These are phyloP conservation scores for Vicia villosa DNA, from an alignment of 306 rosid genomes.

Conservation along the genomic window DNA sequence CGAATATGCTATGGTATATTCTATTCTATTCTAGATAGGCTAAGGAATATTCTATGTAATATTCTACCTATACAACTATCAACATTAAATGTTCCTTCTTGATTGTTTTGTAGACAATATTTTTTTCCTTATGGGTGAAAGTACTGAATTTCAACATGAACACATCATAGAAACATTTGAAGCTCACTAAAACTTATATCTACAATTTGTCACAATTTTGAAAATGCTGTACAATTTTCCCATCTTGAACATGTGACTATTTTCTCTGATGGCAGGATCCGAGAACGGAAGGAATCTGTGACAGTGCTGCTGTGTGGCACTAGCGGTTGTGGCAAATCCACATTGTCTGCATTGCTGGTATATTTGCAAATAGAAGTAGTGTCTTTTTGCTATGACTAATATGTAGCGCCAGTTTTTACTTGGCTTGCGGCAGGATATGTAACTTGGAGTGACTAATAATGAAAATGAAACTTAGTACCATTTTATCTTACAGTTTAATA, in stretches of 20 bases:
- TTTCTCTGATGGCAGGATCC: constrained; percentile 58
- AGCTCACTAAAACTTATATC: constrained; percentile 5
- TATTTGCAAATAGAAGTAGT: constrained; percentile 34
- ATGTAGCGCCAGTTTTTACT: constrained; percentile 38
- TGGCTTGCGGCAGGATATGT: constrained; percentile 30
- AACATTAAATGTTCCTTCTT: background rate
- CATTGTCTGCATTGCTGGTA: constrained; percentile 97
- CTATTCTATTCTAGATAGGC: too few species aligned
- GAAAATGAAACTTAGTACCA: constrained; percentile 10
- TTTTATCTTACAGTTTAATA: constrained; percentile 26
- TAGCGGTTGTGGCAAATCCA: constrained; percentile 98
- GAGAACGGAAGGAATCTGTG: constrained; percentile 93
- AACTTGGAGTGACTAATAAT: constrained; percentile 15
- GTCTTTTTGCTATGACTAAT: constrained; percentile 31
- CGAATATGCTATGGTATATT: too few species aligned
- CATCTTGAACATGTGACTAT: background rate
- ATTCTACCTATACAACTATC: too few species aligned
- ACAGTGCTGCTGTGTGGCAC: constrained; percentile 94
- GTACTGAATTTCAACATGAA: background rate
- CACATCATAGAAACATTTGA: constrained; percentile 5
- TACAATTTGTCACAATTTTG: constrained; percentile 15
- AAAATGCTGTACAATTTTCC: background rate
- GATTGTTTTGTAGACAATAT: background rate
- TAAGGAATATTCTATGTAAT: too few species aligned
- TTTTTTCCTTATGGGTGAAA: constrained; percentile 1